Evolutionary conservation across 176 grass and related monocot genomes (phyloP).

Genomic region (Bothriochloa decipiens): DNA sequence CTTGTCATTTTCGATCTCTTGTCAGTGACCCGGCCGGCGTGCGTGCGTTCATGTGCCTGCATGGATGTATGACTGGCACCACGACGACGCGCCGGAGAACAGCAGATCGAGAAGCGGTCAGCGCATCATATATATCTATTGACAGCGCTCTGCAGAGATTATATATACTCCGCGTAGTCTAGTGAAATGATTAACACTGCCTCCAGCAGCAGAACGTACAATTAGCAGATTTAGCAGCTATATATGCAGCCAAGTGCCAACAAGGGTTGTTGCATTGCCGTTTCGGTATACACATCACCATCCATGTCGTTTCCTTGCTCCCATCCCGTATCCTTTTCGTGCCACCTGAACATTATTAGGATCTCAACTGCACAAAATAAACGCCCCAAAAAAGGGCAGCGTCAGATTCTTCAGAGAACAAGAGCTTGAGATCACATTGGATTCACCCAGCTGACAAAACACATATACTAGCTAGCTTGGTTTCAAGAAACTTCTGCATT

Average conservation of each 20-base stretch:
- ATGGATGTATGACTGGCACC: not conserved
- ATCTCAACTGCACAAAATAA: not conserved
- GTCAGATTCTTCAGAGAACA: not conserved
- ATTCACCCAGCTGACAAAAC: not conserved
- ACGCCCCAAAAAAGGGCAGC: not conserved
- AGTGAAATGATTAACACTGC: not conserved
- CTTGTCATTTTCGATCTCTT: not conserved
- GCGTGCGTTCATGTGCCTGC: too few species aligned
- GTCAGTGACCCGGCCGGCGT: not conserved
- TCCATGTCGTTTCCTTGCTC: not conserved
- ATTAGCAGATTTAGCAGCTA: not conserved
- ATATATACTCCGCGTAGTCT: not conserved
- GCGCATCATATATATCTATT: not conserved
- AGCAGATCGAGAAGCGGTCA: not conserved
- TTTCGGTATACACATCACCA: not conserved
- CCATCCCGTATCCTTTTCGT: too few species aligned
- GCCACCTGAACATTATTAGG: too few species aligned
- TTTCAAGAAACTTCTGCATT: too few species aligned
- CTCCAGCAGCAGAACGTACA: not conserved
- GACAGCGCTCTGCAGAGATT: not conserved
- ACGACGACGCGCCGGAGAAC: not conserved
- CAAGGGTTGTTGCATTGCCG: not conserved
- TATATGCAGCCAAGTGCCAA: not conserved
- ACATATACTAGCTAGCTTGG: too few species aligned
- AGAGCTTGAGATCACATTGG: not conserved